Percentiles rank a stretch among this genome's conserved stretches.
Evolutionary conservation across 768 basidiomycete species (phyloP).

Genomic region (Hygrocybe punicea): DNA sequence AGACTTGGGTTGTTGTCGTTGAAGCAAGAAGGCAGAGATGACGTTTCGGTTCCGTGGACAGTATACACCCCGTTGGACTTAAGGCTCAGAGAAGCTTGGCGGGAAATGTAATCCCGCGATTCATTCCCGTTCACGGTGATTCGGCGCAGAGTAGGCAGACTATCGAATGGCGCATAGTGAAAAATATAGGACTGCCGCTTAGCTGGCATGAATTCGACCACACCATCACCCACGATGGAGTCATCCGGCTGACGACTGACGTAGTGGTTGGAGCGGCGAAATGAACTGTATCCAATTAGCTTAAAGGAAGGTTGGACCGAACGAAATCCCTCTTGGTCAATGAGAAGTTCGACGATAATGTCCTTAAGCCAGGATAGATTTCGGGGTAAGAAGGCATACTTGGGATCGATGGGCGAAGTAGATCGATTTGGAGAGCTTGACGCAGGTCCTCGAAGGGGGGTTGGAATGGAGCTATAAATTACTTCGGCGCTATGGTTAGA

Average conservation of each 20-base stretch:
- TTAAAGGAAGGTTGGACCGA: constrained; percentile 56
- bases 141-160: constrained; percentile 65
- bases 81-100: constrained; percentile 66
- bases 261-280: constrained; percentile 18
- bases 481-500: too few species aligned
- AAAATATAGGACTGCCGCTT: constrained; percentile 59
- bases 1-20: constrained; percentile 19
- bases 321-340: constrained; percentile 85
- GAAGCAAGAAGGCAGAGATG: constrained; percentile 21
- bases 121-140: constrained; percentile 66
- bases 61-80: constrained; percentile 74
- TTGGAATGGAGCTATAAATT: not conserved
- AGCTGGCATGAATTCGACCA: constrained; percentile 65
- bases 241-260: constrained; percentile 22
- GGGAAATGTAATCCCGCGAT: constrained; percentile 68
- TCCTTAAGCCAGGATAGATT: constrained; percentile 53
- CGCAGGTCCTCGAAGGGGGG: not conserved
- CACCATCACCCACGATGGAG: constrained; percentile 39
- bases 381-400: constrained; percentile 25
- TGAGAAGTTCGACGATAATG: constrained; percentile 57
- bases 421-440: not conserved
- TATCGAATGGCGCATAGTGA: constrained; percentile 67
- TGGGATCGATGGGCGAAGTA: constrained; percentile 5
- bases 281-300: constrained; percentile 48
- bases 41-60: constrained; percentile 62